These are phyloP conservation scores for Fusarium redolens DNA, from an alignment of 2,329 filamentous ascomycete species.

Conservation along the genomic window DNA sequence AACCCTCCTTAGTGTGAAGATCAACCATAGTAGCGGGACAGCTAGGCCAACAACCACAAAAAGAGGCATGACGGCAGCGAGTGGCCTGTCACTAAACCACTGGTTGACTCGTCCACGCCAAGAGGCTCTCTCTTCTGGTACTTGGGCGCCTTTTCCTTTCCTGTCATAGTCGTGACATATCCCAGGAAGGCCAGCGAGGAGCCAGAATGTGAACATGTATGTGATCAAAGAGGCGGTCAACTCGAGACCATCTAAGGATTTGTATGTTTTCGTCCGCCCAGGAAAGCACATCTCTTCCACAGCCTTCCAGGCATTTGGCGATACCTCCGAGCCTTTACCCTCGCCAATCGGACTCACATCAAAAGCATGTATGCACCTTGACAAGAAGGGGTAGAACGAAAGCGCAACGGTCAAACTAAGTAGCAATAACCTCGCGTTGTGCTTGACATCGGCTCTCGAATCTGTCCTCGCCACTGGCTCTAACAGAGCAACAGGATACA, in stretches of 20 bases:
- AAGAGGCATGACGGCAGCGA: conserved; percentile 5
- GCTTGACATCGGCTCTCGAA: background rate
- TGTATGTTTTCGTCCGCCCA: background rate
- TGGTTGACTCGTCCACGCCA: conserved; percentile 1
- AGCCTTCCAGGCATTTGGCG: background rate
- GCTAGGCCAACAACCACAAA: background rate
- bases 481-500: conserved; percentile 34
- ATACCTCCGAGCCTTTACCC: conserved; percentile 13
- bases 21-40: conserved; percentile 17
- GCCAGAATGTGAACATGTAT: conserved; percentile 24
- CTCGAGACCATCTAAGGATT: conserved; percentile 9
- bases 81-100: conserved; percentile 1
- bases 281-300: conserved; percentile 28
- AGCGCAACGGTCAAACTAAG: conserved; percentile 19
- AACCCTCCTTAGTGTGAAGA: conserved; percentile 19
- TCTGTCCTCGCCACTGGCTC: background rate
- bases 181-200: conserved; percentile 17
- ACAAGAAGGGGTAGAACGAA: conserved; percentile 43
- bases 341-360: conserved; percentile 22
- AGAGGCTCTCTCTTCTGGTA: background rate
- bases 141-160: background rate
- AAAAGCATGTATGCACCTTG: conserved; percentile 39
- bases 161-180: background rate
- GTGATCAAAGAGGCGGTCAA: conserved; percentile 11
- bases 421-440: conserved; percentile 23